Base-by-base conservation (phyloP, 2,329 filamentous ascomycete genomes). In the Ophioceras dolichostomum region DNA sequence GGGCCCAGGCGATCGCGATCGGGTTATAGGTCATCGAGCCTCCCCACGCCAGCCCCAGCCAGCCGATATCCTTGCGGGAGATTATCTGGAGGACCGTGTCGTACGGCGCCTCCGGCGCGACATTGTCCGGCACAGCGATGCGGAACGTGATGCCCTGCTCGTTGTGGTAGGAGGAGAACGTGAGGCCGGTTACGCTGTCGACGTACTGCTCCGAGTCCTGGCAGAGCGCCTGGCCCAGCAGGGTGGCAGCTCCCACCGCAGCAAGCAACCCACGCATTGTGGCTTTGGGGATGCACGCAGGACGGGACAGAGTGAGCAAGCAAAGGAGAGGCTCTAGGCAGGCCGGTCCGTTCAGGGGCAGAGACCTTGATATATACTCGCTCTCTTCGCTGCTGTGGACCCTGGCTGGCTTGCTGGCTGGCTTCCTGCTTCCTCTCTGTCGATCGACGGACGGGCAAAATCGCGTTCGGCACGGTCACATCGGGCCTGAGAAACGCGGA, bases 21-120 rank as follows among this genome's bases (percentile, higher is more conserved):
- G 65, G 65, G 41, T 62, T 61, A 48, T 65, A 63, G 1, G 60
- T 57, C 65, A 68, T 68, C 24, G 57, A 56, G 4, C 63, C 65
- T n/a, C 63, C 65, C 65, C 65, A 68, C 12, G 65, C 58, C 17
- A 67, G 51, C 2, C 63, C 65, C 8, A 61, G 58, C 65, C 65
- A 69, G 39, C 64, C 65, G 32, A 65, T 56, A 2, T 50, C 47
- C n/a, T 51, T 51, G 12, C 64, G 63, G 1, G 62, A 57, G 3
- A 59, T 51, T 32, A 68, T 57, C 44, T 68, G 64, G 4, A 62
- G 45, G 32, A 60, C 53, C 1, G 52, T 48, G 36, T 59, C 48
- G 34, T 49, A 53, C 10, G 42, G 37, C 16, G 44, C 49, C 37
- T 49, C 43, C 3, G 50, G 47, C 2, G 47, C 41, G 20, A 51